Conservation (phyloP, 306 rosid genomes). For the Crataegus laevigata region DNA sequence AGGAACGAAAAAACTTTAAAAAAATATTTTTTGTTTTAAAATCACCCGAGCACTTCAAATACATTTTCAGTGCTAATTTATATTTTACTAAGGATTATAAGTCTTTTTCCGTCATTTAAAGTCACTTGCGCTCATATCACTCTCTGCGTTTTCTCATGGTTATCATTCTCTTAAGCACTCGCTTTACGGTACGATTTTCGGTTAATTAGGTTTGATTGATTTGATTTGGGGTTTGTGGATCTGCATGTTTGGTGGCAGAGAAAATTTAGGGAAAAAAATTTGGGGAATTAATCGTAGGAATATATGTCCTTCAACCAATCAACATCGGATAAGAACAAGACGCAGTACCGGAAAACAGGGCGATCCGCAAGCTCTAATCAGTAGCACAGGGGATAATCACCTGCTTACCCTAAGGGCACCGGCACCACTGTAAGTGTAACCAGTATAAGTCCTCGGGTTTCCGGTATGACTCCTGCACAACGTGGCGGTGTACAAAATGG, state of each 20-base stretch:
- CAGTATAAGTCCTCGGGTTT: constrained; percentile 40
- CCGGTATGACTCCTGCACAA: constrained; percentile 31
- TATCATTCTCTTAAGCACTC: neutral
- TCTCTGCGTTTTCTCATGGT: too few species aligned
- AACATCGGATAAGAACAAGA: constrained; percentile 73
- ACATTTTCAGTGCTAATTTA: too few species aligned
- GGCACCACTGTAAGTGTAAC: constrained; percentile 37
- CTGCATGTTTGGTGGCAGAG: constrained; percentile 41
- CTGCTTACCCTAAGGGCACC: constrained; percentile 52
- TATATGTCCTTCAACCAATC: constrained; percentile 99
- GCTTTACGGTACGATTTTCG: neutral
- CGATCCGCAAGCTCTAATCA: constrained; percentile 75
- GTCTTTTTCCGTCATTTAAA: too few species aligned
- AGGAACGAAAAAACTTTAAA: too few species aligned
- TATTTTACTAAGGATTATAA: too few species aligned
- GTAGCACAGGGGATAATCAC: constrained; percentile 51
- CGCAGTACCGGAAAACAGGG: constrained; percentile 49
- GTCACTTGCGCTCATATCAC: too few species aligned
- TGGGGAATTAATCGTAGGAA: constrained; percentile 48
- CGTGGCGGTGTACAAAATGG: constrained; percentile 52
- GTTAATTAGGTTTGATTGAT: neutral
- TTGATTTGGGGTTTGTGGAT: constrained; percentile 24
- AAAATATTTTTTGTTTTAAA: too few species aligned
- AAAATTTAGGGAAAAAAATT: neutral
- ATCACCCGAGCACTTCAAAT: too few species aligned